These are phyloP conservation scores for Metschnikowia dekortorum DNA, from an alignment of 805 yeast genomes.

Conservation along the genomic window DNA sequence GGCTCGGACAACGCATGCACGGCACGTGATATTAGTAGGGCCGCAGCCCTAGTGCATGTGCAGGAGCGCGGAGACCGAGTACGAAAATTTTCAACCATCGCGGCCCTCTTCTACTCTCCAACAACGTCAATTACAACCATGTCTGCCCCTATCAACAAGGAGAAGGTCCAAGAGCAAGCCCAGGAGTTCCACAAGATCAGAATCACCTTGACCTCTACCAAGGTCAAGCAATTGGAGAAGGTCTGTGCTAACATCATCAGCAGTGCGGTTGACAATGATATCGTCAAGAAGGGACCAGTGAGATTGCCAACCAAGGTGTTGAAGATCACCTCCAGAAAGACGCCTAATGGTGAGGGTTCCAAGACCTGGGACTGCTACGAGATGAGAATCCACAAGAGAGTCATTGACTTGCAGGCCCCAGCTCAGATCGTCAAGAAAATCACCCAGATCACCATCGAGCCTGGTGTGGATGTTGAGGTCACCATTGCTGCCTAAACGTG, in stretches of 20 bases:
- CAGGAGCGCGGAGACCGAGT: conserved; percentile 5
- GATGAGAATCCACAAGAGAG: conserved; percentile 99
- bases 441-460: conserved; percentile 97
- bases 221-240: conserved; percentile 96
- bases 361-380: conserved; percentile 99
- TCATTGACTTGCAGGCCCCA: conserved; percentile 97
- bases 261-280: conserved; percentile 78
- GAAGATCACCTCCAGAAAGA: conserved; percentile 98
- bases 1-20: neutral
- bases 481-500: conserved; percentile 73
- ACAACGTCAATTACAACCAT: conserved; percentile 44
- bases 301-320: conserved; percentile 99
- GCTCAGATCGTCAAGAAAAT: conserved; percentile 88
- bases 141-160: conserved; percentile 79
- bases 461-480: conserved; percentile 98
- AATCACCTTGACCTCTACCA: conserved; percentile 98
- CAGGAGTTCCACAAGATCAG: conserved; percentile 93
- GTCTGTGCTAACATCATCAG: conserved; percentile 86
- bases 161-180: conserved; percentile 80
- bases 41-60: conserved; percentile 6
- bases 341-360: conserved; percentile 99
- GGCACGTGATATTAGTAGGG: conserved; percentile 6
- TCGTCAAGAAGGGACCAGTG: conserved; percentile 97
- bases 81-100: conserved; percentile 14
- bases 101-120: conserved; percentile 13